These are phyloP conservation scores for Mrakia frigida DNA, from an alignment of 768 basidiomycete species.

Conservation along the genomic window DNA sequence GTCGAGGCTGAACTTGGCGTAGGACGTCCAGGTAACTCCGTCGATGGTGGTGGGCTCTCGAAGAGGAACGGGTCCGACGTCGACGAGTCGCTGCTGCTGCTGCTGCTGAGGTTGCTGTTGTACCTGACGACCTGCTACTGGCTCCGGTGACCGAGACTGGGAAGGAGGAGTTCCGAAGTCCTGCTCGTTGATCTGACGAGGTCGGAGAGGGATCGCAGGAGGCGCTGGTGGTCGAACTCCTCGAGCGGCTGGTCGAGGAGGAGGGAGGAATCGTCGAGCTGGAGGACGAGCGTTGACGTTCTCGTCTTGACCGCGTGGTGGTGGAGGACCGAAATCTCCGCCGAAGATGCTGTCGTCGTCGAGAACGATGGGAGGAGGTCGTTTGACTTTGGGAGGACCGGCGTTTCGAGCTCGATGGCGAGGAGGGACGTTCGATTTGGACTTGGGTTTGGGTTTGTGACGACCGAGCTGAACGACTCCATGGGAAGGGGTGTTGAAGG, in stretches of 20 bases:
- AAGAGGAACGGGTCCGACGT: background rate
- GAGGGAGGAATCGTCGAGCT: background rate
- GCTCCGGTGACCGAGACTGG: background rate
- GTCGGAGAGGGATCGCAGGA: background rate
- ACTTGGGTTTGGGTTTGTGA: background rate
- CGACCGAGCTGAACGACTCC: background rate
- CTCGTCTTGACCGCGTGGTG: conserved; percentile 31
- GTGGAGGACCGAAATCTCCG: conserved; percentile 36
- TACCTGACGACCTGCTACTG: background rate
- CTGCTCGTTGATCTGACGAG: background rate
- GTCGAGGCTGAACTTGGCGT: conserved; percentile 42
- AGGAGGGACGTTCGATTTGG: background rate
- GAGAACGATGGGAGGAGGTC: conserved; percentile 37
- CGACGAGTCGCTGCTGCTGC: background rate
- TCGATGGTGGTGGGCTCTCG: conserved; percentile 28
- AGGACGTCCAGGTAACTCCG: conserved; percentile 40
- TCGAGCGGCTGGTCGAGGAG: background rate
- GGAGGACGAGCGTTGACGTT: background rate
- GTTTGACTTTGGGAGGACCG: background rate
- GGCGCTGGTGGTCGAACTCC: background rate
- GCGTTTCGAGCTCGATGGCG: conserved; percentile 3
- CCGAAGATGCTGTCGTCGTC: conserved; percentile 42
- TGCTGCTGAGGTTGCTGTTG: background rate
- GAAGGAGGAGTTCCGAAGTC: background rate
- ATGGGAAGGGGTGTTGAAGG: background rate